A percentile compares a stretch with the other conserved stretches of the same genome.
Conservation (phyloP, 164 flowering plant species). For the Tetrastigma voinierianum region DNA sequence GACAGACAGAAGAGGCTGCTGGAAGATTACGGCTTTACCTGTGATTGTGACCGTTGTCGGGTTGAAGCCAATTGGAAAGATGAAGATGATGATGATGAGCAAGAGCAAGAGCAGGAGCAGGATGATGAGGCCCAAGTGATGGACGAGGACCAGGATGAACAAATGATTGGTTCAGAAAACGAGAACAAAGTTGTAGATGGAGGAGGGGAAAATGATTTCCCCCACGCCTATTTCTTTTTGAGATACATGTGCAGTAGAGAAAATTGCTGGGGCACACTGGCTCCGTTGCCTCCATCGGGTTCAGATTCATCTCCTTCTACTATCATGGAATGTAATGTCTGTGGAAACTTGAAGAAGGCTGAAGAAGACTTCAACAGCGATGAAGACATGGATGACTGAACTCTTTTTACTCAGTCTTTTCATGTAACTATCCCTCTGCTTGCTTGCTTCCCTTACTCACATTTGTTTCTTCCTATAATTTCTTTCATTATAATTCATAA, state of each 20-base stretch:
- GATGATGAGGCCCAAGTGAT: constrained; percentile 19
- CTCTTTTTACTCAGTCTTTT: not conserved
- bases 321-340: constrained; percentile 83
- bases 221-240: constrained; percentile 83
- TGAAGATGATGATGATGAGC: constrained; percentile 15
- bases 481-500: too few species aligned
- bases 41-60: constrained; percentile 80
- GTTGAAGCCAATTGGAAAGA: constrained; percentile 71
- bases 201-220: constrained; percentile 43
- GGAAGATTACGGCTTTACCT: constrained; percentile 78
- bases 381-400: constrained; percentile 18
- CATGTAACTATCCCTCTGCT: not conserved
- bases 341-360: constrained; percentile 47
- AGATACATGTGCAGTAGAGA: constrained; percentile 62
- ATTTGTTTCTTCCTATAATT: not conserved
- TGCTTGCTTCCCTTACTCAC: not conserved
- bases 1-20: constrained; percentile 62
- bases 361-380: constrained; percentile 21
- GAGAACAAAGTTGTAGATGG: constrained; percentile 23
- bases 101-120: constrained; percentile 39
- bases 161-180: not conserved
- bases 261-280: constrained; percentile 80
- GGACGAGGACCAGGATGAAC: constrained; percentile 8
- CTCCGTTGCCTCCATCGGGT: constrained; percentile 52
- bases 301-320: constrained; percentile 22